These are phyloP conservation scores for Aquilaria malaccensis DNA, from an alignment of 345 rosid genomes.

Conservation along the genomic window DNA sequence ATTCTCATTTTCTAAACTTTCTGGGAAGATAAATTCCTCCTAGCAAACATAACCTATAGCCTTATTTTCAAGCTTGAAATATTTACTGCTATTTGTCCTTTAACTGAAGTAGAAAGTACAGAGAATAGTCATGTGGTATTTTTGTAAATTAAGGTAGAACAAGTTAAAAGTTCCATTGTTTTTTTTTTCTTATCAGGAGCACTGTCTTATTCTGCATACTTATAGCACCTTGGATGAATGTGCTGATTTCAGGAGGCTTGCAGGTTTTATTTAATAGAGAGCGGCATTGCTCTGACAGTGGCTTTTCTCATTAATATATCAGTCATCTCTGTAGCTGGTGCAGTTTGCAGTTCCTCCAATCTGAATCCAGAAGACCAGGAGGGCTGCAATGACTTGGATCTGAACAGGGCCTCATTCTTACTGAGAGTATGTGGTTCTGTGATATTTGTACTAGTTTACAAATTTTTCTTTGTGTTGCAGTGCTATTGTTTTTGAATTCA, in stretches of 20 bases:
- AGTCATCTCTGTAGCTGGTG: slow-evolving; percentile 82
- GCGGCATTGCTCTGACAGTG: slow-evolving; percentile 68
- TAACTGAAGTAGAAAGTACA: too few relatives aligned
- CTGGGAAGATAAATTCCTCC: too few relatives aligned
- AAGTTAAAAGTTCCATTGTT: too few relatives aligned
- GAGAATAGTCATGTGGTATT: too few relatives aligned
- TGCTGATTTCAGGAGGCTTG: slow-evolving; percentile 72
- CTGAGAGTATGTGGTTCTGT: slow-evolving; percentile 46
- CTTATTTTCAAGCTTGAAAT: too few relatives aligned
- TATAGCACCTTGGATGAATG: slow-evolving; percentile 8
- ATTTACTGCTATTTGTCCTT: too few relatives aligned
- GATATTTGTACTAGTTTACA: not conserved
- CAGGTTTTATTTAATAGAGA: slow-evolving; percentile 81
- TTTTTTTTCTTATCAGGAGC: not conserved
- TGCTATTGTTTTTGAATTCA: too few relatives aligned
- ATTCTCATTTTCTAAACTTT: too few relatives aligned
- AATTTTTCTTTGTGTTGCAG: too few relatives aligned
- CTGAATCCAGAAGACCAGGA: slow-evolving; percentile 50
- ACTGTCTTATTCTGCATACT: slow-evolving; percentile 7
- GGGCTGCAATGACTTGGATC: slow-evolving; percentile 69
- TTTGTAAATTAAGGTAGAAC: too few relatives aligned
- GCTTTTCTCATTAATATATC: slow-evolving; percentile 95
- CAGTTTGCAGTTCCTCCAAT: slow-evolving; percentile 65
- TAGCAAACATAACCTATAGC: too few relatives aligned
- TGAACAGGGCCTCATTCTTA: slow-evolving; percentile 86